Evolutionary conservation across 2,329 filamentous ascomycete genomes (phyloP).

Genomic region (Penicillium sp.): DNA sequence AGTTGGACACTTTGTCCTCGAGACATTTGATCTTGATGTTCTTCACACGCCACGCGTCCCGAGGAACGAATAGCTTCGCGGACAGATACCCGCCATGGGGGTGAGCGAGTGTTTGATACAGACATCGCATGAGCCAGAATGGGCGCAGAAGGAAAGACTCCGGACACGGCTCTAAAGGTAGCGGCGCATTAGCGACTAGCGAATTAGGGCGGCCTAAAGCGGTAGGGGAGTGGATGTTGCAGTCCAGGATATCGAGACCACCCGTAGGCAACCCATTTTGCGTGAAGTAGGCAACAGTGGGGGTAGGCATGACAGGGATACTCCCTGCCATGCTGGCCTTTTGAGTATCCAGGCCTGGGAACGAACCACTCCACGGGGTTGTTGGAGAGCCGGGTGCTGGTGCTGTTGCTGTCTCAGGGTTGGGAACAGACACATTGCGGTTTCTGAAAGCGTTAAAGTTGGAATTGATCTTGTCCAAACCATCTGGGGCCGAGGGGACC

Average conservation of each 20-base stretch:
- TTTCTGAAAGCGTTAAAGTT: slow-evolving; percentile 70
- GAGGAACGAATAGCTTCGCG: slow-evolving; percentile 84
- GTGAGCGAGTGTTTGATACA: slow-evolving; percentile 89
- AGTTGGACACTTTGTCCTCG: slow-evolving; percentile 91
- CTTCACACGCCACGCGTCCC: slow-evolving; percentile 90
- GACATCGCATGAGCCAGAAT: slow-evolving; percentile 94
- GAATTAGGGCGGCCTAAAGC: slow-evolving; percentile 65
- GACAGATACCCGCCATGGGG: slow-evolving; percentile 90
- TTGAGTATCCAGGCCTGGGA: slow-evolving; percentile 51
- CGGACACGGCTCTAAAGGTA: slow-evolving; percentile 85
- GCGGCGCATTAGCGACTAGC: slow-evolving; percentile 63
- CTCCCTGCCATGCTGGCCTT: slow-evolving; percentile 50
- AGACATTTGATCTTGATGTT: slow-evolving; percentile 87
- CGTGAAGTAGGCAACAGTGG: slow-evolving; percentile 61
- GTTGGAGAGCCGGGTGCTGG: slow-evolving; percentile 65
- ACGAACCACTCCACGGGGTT: slow-evolving; percentile 70
- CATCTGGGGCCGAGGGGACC: slow-evolving; percentile 40
- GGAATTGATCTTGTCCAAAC: slow-evolving; percentile 66
- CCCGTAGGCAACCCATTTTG: slow-evolving; percentile 58
- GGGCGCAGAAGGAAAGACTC: slow-evolving; percentile 85
- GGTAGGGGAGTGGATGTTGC: slow-evolving; percentile 67
- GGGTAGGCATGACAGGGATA: slow-evolving; percentile 66
- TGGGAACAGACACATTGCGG: slow-evolving; percentile 68
- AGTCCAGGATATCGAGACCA: slow-evolving; percentile 80
- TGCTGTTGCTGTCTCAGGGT: slow-evolving; percentile 46